Base-by-base conservation (phyloP, 2,329 filamentous ascomycete species). In the Paradendryphiella salina region DNA sequence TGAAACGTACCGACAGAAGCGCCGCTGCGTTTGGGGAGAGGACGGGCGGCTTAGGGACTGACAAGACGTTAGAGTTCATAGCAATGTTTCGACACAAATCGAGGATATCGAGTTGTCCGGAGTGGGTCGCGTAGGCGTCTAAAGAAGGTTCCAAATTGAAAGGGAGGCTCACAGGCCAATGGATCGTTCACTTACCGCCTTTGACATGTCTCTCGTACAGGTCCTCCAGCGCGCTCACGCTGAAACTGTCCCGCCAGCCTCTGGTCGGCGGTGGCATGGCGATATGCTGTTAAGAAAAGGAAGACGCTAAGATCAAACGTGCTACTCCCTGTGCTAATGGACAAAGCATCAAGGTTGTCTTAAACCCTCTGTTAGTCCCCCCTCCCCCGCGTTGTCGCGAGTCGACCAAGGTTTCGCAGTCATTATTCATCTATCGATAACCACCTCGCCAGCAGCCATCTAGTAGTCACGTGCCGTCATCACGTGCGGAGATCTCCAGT, bases 1-100 rank as follows among this genome's bases (percentile, higher is more conserved):
- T 66, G 64, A 70, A 69, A 73, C 71, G 60, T 69, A 74, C 72
- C 58, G 72, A 74, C 51, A 74, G 57, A 23, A 68, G 59, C 46
- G 69, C 72, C 50, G 71, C 71, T 52, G 66, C 60, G 38, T 28
- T 65, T 56, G 70, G 56, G 53, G 70, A 63, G 45, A 74, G 65
- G 50, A 62, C 65, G 28, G 73, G 71, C 60, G 70, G 63, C 58
- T 70, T 70, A 46, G 64, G 63, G 48, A 62, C 71, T 74, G 69
- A 46, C 54, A 54, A 62, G 54, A 67, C 39, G 61, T 71, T 64
- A 71, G 65, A 65, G 50, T 57, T 61, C 59, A 58, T 60, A 34
- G 45, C 52, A 50, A 50, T 51, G 51, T 43, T 34, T 50, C 46
- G 48, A 57, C 41, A 18, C 34, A 47, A 42, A 42, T 15, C 42